Evolutionary conservation across 495 filamentous ascomycete genomes (phyloP), one percentile per base, ranked within the genome.

Genomic region (Podospora comata): DNA sequence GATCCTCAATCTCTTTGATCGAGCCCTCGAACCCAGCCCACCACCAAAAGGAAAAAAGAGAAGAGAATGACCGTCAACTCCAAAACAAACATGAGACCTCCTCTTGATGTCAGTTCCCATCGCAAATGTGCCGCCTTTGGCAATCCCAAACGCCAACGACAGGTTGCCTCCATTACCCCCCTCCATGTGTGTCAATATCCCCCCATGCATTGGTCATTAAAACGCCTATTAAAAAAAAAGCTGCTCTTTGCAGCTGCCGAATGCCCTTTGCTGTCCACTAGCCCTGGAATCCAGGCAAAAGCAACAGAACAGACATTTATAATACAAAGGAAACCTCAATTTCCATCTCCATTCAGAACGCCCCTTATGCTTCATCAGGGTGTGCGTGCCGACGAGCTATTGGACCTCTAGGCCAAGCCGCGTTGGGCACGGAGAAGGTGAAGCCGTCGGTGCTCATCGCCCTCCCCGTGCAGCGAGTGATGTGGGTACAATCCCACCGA

Each of bases 351-450:
- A 18, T 27, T 5, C 39, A 5, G 16, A 23, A 15, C 11, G 48
- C 2, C 55, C n/a, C 13, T 15, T 39, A 11, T 16, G 55, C 30
- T 11, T 26, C 39, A 28, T 44, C 23, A n/a, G 1, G 20, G 44
- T 48, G 30, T 18, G 18, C 61, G 28, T 7, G 6, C n/a, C 23
- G 39, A 19, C n/a, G 1, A 16, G 11, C 28, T 56, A 44, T 34
- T 18, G 28, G 63, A 28, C 61, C 61, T 54, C 71, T 74, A 72
- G 18, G 64, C 72, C 67, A 76, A 61, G n/a, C 72, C 62, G 34
- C 75, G 73, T n/a, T 74, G 69, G 5, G 73, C 68, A 53, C 73
- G 77, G 15, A 78, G 54, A 62, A 78, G 57, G 1, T 72, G 70
- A 28, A 76, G 23, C n/a, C 76, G 66, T 23, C 73, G 64, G 2